Percentiles rank a stretch among this genome's conserved stretches.
Conservation (phyloP, 805 yeast genomes). For the Ogataea populi-albae region DNA sequence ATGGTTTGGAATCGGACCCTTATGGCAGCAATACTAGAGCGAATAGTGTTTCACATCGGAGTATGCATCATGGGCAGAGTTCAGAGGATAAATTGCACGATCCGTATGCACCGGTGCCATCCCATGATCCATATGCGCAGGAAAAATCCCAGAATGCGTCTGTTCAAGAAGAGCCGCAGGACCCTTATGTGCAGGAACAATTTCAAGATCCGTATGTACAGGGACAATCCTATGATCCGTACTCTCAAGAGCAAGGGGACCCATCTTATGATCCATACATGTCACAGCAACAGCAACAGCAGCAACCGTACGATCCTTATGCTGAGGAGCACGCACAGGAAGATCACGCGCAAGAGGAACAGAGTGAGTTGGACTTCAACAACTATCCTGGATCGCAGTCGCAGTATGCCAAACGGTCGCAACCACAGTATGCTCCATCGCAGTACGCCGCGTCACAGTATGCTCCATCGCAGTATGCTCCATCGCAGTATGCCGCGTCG, state of each 20-base stretch:
- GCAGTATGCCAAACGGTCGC: constrained; percentile 16
- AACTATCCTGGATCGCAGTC: constrained; percentile 23
- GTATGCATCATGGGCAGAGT: too few species aligned
- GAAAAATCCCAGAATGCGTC: too few species aligned
- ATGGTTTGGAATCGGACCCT: constrained; percentile 20
- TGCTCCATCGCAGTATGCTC: constrained; percentile 30
- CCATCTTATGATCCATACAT: neutral
- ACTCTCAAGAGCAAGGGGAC: neutral
- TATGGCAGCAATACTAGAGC: too few species aligned
- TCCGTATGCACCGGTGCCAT: too few species aligned
- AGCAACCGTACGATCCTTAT: constrained; percentile 21
- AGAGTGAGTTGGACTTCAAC: constrained; percentile 27
- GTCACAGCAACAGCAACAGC: constrained; percentile 12
- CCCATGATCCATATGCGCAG: too few species aligned
- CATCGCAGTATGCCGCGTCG: constrained; percentile 27
- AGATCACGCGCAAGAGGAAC: constrained; percentile 12
- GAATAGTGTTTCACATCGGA: too few species aligned
- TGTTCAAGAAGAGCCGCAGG: too few species aligned
- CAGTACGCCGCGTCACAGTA: constrained; percentile 20
- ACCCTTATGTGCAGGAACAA: too few species aligned
- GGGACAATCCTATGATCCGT: neutral
- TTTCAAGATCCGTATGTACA: too few species aligned
- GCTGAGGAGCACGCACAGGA: constrained; percentile 17
- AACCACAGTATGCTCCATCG: constrained; percentile 27
- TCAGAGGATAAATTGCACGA: too few species aligned